These are phyloP conservation scores for Scheffersomyces insectosa DNA, from an alignment of 1,139 yeast species.

Conservation along the genomic window DNA sequence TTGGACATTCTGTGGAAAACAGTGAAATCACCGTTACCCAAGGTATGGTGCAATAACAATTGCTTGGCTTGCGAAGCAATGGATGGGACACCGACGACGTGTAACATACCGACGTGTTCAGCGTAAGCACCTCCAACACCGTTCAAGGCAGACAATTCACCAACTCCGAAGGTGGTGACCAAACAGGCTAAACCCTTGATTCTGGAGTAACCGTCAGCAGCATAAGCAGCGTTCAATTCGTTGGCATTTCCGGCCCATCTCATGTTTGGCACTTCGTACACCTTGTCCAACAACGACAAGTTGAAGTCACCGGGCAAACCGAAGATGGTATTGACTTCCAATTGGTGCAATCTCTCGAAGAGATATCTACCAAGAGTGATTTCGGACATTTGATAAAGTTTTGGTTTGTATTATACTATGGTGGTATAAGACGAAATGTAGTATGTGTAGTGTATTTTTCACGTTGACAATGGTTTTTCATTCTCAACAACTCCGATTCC, in stretches of 20 bases:
- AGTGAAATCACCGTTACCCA: slow-evolving; percentile 83
- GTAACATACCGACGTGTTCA: slow-evolving; percentile 58
- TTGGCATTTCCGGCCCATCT: slow-evolving; percentile 75
- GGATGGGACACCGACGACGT: slow-evolving; percentile 60
- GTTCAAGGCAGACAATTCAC: slow-evolving; percentile 59
- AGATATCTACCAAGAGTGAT: slow-evolving; percentile 61
- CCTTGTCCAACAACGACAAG: slow-evolving; percentile 63
- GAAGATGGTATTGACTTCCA: slow-evolving; percentile 64
- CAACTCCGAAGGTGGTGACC: slow-evolving; percentile 70
- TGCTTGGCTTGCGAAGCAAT: slow-evolving; percentile 64
- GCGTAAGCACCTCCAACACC: slow-evolving; percentile 63
- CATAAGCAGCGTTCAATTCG: slow-evolving; percentile 71
- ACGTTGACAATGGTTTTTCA: background rate
- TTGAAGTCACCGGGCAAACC: slow-evolving; percentile 86
- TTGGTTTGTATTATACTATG: background rate
- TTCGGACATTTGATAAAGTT: slow-evolving; percentile 12
- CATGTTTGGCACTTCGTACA: slow-evolving; percentile 59
- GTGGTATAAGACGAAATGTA: background rate
- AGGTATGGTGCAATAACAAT: slow-evolving; percentile 57
- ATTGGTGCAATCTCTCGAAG: slow-evolving; percentile 61
- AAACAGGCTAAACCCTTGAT: slow-evolving; percentile 58
- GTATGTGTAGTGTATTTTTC: background rate
- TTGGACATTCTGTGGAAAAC: slow-evolving; percentile 69
- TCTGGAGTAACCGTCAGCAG: slow-evolving; percentile 73
- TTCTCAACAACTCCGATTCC: too few relatives aligned